A percentile compares a stretch with the other conserved stretches of the same genome.
Evolutionary conservation across 1,284 basidiomycete species (phyloP).

Genomic region (Schizophyllum amplum): DNA sequence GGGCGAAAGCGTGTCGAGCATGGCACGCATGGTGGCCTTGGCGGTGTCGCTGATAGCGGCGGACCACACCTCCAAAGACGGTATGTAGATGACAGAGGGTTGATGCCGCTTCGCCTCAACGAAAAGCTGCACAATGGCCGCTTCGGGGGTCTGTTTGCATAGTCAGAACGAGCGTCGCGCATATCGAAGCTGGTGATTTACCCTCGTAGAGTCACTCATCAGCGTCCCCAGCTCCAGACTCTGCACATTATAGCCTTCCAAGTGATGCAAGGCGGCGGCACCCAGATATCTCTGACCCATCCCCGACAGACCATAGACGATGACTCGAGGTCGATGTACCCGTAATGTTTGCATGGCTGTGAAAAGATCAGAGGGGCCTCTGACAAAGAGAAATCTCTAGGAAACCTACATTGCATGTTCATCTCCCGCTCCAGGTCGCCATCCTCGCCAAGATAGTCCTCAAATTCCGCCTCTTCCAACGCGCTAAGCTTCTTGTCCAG

Average conservation of each 20-base stretch:
- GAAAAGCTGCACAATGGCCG: conserved; percentile 93
- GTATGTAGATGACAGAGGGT: conserved; percentile 93
- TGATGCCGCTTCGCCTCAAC: conserved; percentile 97
- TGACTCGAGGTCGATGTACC: conserved; percentile 84
- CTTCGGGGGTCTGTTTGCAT: conserved; percentile 74
- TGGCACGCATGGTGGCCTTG: conserved; percentile 78
- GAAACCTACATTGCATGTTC: conserved; percentile 71
- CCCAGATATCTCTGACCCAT: conserved; percentile 92
- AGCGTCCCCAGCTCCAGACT: conserved; percentile 87
- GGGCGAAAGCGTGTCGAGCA: conserved; percentile 86
- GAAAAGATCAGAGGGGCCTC: conserved; percentile 7
- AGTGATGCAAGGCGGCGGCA: conserved; percentile 84
- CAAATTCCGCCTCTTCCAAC: conserved; percentile 91
- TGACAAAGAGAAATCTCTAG: not conserved
- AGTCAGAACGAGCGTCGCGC: conserved; percentile 4
- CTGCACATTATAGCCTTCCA: conserved; percentile 96
- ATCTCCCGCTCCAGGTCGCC: conserved; percentile 77
- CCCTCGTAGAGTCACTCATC: conserved; percentile 84
- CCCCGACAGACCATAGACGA: conserved; percentile 77
- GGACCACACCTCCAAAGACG: conserved; percentile 84
- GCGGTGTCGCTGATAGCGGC: conserved; percentile 79
- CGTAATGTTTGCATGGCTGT: conserved; percentile 87
- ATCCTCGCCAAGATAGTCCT: conserved; percentile 64
- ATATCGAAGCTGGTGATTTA: conserved; percentile 27
- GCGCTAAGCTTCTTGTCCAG: conserved; percentile 68